Evolutionary conservation across 148 eudicot genomes (phyloP).

Genomic region (Bassia scoparia): DNA sequence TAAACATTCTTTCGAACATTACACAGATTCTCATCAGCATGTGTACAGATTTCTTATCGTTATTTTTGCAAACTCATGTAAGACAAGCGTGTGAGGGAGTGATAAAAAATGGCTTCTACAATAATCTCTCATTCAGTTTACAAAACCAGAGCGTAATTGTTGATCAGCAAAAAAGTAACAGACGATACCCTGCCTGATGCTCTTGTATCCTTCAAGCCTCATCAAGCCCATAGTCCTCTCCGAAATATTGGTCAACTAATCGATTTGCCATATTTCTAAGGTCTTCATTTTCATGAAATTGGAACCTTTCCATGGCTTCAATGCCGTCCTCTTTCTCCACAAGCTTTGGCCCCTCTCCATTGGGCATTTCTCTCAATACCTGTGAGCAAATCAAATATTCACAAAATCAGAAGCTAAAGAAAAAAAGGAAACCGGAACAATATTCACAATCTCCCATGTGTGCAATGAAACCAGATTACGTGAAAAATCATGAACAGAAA

Average conservation of each 20-base stretch:
- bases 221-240: constrained; percentile 87
- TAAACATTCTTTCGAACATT: not conserved
- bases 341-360: constrained; percentile 83
- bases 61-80: not conserved
- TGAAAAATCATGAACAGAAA: not conserved
- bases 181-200: not conserved
- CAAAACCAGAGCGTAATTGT: not conserved
- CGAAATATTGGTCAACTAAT: constrained; percentile 82
- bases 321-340: constrained; percentile 93
- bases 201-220: constrained; percentile 22
- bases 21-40: not conserved
- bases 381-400: constrained; percentile 26
- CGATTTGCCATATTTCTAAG: constrained; percentile 83
- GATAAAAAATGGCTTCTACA: not conserved
- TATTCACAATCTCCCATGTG: too few species aligned
- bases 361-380: constrained; percentile 93
- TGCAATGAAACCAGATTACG: too few species aligned
- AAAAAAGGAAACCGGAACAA: not conserved
- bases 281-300: constrained; percentile 92
- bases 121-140: not conserved
- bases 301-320: constrained; percentile 95
- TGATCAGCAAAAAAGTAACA: not conserved
- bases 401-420: not conserved
- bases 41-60: not conserved
- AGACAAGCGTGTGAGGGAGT: not conserved